Percentiles rank a stretch among this genome's conserved stretches.
Conservation (phyloP, 1,284 basidiomycete species). For the Boletus semigastroideus region DNA sequence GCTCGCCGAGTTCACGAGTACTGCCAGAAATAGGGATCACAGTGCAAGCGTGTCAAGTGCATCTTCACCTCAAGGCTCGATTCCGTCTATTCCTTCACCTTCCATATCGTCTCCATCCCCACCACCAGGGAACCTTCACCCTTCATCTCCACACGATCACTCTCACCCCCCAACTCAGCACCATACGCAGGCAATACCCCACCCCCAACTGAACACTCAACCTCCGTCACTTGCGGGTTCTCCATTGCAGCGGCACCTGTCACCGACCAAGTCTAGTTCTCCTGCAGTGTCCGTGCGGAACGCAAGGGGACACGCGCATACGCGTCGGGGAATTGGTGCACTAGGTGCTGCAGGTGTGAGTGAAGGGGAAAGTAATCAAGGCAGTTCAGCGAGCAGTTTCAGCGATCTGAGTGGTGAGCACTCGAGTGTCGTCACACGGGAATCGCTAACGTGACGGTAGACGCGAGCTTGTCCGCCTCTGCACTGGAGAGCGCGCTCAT, state of each 20-base stretch:
- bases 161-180: slow-evolving; percentile 6
- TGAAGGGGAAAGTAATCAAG: slow-evolving; percentile 63
- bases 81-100: slow-evolving; percentile 75
- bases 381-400: slow-evolving; percentile 74
- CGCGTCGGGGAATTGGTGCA: slow-evolving; percentile 40
- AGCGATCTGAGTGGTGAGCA: slow-evolving; percentile 76
- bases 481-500: slow-evolving; percentile 73
- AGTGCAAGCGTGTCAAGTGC: slow-evolving; percentile 71
- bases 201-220: slow-evolving; percentile 18
- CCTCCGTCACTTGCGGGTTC: slow-evolving; percentile 24
- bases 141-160: slow-evolving; percentile 9
- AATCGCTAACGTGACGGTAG: slow-evolving; percentile 34
- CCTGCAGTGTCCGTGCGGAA: slow-evolving; percentile 55
- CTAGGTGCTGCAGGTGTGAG: slow-evolving; percentile 39
- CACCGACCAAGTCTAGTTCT: slow-evolving; percentile 56
- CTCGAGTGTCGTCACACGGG: neutral
- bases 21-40: slow-evolving; percentile 33
- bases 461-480: slow-evolving; percentile 69
- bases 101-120: slow-evolving; percentile 48
- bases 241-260: slow-evolving; percentile 53
- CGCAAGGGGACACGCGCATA: slow-evolving; percentile 47
- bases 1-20: slow-evolving; percentile 23
- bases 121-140: slow-evolving; percentile 13
- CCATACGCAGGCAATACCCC: slow-evolving; percentile 8
- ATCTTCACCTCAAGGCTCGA: slow-evolving; percentile 70